A percentile compares a stretch with the other conserved stretches of the same genome.
Evolutionary conservation across 495 filamentous ascomycete species (phyloP).

Genomic region (Extremus antarcticus): DNA sequence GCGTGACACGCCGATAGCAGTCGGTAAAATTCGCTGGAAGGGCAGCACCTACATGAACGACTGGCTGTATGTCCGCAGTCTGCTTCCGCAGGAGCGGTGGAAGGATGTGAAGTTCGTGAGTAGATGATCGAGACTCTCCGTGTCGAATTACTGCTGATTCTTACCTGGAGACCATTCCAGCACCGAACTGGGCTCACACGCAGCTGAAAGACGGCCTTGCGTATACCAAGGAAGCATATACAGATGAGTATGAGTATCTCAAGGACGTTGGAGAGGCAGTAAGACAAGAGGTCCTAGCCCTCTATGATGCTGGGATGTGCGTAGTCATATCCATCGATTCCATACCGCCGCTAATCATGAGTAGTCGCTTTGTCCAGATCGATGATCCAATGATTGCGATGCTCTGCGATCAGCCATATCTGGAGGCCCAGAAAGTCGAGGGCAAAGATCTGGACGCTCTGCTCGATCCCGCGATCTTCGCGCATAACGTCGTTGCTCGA

Average conservation of each 20-base stretch:
- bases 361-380: slow-evolving; percentile 23
- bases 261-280: slow-evolving; percentile 25
- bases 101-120: slow-evolving; percentile 44
- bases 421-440: slow-evolving; percentile 15
- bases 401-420: slow-evolving; percentile 25
- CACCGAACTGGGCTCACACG: slow-evolving; percentile 53
- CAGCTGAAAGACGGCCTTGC: slow-evolving; percentile 45
- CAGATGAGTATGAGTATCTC: slow-evolving; percentile 16
- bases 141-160: no score
- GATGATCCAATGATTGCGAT: slow-evolving; percentile 28
- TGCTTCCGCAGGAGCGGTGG: slow-evolving; percentile 35
- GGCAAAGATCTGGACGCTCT: slow-evolving; percentile 20
- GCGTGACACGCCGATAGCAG: slow-evolving; percentile 48
- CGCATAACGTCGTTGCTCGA: slow-evolving; percentile 22
- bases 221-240: slow-evolving; percentile 26
- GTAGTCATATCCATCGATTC: slow-evolving; percentile 11
- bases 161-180: slow-evolving; percentile 53
- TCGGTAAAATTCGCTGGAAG: slow-evolving; percentile 27
- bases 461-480: slow-evolving; percentile 18
- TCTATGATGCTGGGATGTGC: slow-evolving; percentile 21
- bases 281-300: slow-evolving; percentile 21
- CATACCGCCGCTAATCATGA: background rate
- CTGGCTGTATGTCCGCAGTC: slow-evolving; percentile 41
- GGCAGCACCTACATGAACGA: slow-evolving; percentile 41
- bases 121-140: no score